phyloP scores from a whole-genome alignment of 306 rosid species.

The Pterocarpus santalinus region DNA sequence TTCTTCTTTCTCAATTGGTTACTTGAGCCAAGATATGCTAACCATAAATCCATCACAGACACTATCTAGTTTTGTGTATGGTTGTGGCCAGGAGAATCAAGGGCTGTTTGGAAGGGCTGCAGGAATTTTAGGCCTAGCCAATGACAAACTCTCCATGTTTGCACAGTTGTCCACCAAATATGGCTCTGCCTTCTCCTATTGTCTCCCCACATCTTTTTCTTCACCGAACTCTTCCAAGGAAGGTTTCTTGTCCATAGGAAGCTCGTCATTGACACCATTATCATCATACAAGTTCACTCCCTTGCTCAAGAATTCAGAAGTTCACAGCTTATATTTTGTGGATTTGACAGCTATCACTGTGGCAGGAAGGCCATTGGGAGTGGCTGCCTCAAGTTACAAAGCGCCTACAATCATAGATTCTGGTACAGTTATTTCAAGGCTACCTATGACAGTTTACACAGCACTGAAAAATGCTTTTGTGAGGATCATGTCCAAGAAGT shows the following conservation, averaged over 20 bases:
- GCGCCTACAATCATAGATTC: conserved; percentile 74
- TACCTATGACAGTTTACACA: conserved; percentile 56
- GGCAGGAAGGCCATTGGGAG: conserved; percentile 56
- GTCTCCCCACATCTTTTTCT: conserved; percentile 67
- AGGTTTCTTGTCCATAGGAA: conserved; percentile 69
- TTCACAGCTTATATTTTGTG: conserved; percentile 57
- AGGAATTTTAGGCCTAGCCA: conserved; percentile 65
- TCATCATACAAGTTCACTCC: conserved; percentile 65
- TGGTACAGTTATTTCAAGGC: conserved; percentile 75
- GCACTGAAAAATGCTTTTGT: conserved; percentile 56
- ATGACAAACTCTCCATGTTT: conserved; percentile 58
- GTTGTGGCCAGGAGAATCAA: conserved; percentile 69
- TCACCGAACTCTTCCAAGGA: conserved; percentile 40
- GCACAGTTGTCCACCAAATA: conserved; percentile 57
- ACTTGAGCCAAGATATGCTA: conserved; percentile 63
- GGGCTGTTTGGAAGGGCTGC: conserved; percentile 67
- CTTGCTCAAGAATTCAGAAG: conserved; percentile 47
- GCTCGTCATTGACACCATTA: conserved; percentile 47
- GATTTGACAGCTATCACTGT: conserved; percentile 54
- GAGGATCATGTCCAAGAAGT: conserved; percentile 56
- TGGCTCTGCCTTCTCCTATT: conserved; percentile 71
- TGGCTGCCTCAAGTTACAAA: conserved; percentile 57
- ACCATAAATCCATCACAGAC: conserved; percentile 48
- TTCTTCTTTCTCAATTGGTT: conserved; percentile 62
- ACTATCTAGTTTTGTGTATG: conserved; percentile 57